phyloP scores from a whole-genome alignment of 495 filamentous ascomycete genomes.

The Jackrogersella minutella region DNA sequence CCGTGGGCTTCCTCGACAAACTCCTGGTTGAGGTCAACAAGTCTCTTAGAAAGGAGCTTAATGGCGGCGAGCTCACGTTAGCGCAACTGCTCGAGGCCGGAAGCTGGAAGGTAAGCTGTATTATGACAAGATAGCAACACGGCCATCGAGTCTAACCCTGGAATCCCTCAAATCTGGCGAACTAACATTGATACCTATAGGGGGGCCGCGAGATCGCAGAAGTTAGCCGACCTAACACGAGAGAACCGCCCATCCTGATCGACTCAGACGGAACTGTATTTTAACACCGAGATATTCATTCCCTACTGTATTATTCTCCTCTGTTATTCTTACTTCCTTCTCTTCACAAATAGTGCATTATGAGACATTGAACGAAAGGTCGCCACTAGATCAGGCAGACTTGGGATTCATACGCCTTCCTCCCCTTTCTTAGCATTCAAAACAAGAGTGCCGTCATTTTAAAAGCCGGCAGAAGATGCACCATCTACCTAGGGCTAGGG shows the following conservation, averaged over 20 bases:
- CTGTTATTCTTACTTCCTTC: constrained; percentile 13
- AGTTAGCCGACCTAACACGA: constrained; percentile 93
- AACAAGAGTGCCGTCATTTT: constrained; percentile 15
- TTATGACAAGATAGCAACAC: not conserved
- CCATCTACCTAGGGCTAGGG: constrained; percentile 14
- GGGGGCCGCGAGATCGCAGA: constrained; percentile 96
- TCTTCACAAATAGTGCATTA: constrained; percentile 9
- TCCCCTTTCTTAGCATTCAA: constrained; percentile 23
- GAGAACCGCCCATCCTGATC: constrained; percentile 96
- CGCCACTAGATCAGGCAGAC: constrained; percentile 20
- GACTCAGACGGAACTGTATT: constrained; percentile 96
- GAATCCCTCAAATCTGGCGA: not conserved
- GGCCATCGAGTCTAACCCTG: not conserved
- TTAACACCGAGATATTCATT: constrained; percentile 49
- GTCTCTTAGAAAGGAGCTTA: constrained; percentile 56
- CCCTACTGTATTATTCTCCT: constrained; percentile 6
- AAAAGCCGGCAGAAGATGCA: constrained; percentile 6
- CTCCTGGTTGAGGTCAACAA: constrained; percentile 77
- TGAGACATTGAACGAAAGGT: constrained; percentile 17
- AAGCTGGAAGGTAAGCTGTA: constrained; percentile 84
- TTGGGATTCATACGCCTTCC: constrained; percentile 2
- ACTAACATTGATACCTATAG: constrained; percentile 58
- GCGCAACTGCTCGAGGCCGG: constrained; percentile 87
- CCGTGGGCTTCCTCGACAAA: constrained; percentile 83
- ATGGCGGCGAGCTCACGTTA: constrained; percentile 68